Evolutionary conservation across 192 early-diverging fungal genomes (phyloP), one percentile per base, ranked within the genome.

Genomic region (Backusella sp.): DNA sequence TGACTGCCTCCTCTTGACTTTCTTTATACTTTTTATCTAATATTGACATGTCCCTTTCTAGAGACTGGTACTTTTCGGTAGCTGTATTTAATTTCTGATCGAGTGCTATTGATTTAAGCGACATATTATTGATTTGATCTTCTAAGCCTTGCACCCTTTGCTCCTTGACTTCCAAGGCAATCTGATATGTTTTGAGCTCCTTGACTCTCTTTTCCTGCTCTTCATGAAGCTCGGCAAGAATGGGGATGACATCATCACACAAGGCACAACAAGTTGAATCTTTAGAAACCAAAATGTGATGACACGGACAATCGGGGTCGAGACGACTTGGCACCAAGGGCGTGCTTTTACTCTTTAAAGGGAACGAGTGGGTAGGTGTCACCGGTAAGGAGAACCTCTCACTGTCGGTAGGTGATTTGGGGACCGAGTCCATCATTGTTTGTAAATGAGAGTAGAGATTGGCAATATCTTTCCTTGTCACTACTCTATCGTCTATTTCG

Each of bases 11-110:
- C 73, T 94, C 90, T 52, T 96, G 91, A 82, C 94, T 92, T 72
- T 94, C 93, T 17, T 91, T 84, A 36, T 92, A 90, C 71, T 94
- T 95, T 65, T 94, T 89, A 69, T 92, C 90, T 59, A 96, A 71
- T n/a, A 87, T 68, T 23, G 87, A 75, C 80, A 96, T 82, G 76
- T 95, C 94, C 6, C 76, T 74, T 77, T 92, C 85, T 17, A 89
- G 80, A 53, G 84, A 81, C 35, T 79, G 80, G 52, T 93, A 87
- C 81, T 96, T 93, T 77, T 92, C 89, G n/a, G 89, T 87, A 82
- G 90, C 92, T 8, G 82, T 71, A 21, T 93, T 90, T 37, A 97
- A 81, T 37, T 86, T 74, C 35, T 93, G 89, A 68, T 93, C 90
- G 44, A 93, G 83, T 12, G 8, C 68, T 37, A 41, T 69, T 17